phyloP scores from a whole-genome alignment of 441 rosid species.

The Pelargonium cotyledonis region DNA sequence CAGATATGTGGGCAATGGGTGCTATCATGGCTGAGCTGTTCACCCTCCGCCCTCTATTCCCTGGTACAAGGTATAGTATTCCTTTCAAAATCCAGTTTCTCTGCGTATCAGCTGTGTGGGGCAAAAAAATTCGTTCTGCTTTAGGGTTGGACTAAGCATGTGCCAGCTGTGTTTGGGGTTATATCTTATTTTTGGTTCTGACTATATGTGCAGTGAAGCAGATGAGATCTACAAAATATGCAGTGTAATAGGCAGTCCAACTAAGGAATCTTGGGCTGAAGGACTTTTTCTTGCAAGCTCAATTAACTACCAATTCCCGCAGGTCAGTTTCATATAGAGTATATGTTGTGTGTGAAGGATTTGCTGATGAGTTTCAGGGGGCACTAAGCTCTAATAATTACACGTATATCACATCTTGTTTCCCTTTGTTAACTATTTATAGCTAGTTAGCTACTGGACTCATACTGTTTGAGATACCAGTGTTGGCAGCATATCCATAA shows the following conservation, averaged over 20 bases:
- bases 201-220: conserved; percentile 60
- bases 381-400: not conserved
- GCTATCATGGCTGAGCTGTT: conserved; percentile 90
- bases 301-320: conserved; percentile 74
- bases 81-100: not conserved
- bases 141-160: not conserved
- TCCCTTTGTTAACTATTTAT: too few species aligned
- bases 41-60: conserved; percentile 79
- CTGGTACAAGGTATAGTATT: conserved; percentile 67
- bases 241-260: conserved; percentile 76
- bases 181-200: conserved; percentile 8
- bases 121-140: not conserved
- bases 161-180: not conserved
- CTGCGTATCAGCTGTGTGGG: not conserved
- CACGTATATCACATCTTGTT: too few species aligned
- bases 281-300: conserved; percentile 77
- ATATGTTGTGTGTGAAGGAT: conserved; percentile 3
- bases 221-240: conserved; percentile 96
- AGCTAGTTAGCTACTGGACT: too few species aligned
- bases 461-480: not conserved
- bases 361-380: not conserved
- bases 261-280: conserved; percentile 68
- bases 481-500: not conserved
- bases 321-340: conserved; percentile 28
- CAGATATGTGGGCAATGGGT: conserved; percentile 99